A percentile compares a stretch with the other conserved stretches of the same genome.
phyloP scores from a whole-genome alignment of 169 alveolate genomes.

The Plasmodium falciparum region DNA sequence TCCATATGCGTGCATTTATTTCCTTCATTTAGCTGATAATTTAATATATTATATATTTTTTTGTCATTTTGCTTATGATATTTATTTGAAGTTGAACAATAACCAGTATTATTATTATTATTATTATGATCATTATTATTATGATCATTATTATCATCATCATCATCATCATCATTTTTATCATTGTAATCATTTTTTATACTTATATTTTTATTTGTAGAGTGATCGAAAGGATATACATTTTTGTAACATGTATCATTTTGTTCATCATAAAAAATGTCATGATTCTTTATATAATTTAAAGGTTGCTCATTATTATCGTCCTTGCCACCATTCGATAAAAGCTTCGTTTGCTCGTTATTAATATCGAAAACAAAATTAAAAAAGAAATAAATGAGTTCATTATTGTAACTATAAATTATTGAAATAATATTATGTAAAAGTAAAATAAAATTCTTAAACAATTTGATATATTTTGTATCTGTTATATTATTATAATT shows the following conservation, averaged over 20 bases:
- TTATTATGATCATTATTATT: background rate
- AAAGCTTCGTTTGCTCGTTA: conserved; percentile 11
- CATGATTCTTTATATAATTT: too few relatives aligned
- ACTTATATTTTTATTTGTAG: background rate
- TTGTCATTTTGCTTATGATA: background rate
- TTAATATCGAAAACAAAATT: conserved; percentile 60
- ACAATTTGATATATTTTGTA: conserved; percentile 33
- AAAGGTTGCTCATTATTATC: background rate
- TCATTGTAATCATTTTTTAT: background rate
- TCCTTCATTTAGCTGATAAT: background rate
- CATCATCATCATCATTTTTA: background rate
- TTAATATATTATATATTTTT: background rate
- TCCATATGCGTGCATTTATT: too few relatives aligned
- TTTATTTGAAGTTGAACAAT: background rate
- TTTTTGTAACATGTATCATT: too few relatives aligned
- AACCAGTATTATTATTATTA: background rate
- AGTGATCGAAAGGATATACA: too few relatives aligned
- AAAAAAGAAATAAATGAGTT: conserved; percentile 44
- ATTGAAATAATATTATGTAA: conserved; percentile 53
- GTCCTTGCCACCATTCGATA: background rate
- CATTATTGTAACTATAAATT: conserved; percentile 65
- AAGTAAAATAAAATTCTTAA: conserved; percentile 53
- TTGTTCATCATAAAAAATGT: too few relatives aligned
- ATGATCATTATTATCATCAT: background rate
- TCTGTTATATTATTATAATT: background rate